Percentiles rank a stretch among this genome's conserved stretches.
phyloP scores from a whole-genome alignment of 441 rosid species.

The Dalechampia spathulata region DNA sequence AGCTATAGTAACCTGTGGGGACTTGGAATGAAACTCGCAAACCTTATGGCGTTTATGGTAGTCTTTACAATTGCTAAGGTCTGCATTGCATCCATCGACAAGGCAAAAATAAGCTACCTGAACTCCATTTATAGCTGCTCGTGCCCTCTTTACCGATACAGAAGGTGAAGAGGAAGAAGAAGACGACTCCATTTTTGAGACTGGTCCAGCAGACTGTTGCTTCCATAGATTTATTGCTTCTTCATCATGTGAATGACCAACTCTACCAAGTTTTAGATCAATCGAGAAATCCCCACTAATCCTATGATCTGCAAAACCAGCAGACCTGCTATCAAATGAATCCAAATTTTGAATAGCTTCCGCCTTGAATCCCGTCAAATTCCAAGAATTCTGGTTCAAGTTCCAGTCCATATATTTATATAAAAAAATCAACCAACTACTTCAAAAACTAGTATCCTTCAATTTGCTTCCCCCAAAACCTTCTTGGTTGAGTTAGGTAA shows the following conservation, averaged over 20 bases:
- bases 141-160: conserved; percentile 48
- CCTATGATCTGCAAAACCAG: conserved; percentile 28
- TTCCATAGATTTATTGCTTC: conserved; percentile 41
- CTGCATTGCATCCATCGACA: conserved; percentile 65
- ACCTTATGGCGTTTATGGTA: conserved; percentile 89
- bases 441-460: too few species aligned
- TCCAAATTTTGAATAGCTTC: conserved; percentile 33
- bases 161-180: conserved; percentile 31
- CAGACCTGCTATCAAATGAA: conserved; percentile 31
- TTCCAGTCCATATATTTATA: conserved; percentile 49
- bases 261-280: conserved; percentile 77
- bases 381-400: conserved; percentile 41
- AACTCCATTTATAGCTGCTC: conserved; percentile 35
- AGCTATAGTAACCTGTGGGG: conserved; percentile 56
- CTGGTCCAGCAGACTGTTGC: conserved; percentile 14
- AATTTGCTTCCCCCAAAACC: conserved; percentile 9
- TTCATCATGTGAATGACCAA: conserved; percentile 25
- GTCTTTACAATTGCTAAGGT: conserved; percentile 67
- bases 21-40: conserved; percentile 79
- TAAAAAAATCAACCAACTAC: not conserved
- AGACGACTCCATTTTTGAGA: conserved; percentile 31
- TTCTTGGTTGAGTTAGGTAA: conserved; percentile 4
- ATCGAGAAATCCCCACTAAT: conserved; percentile 43
- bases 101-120: conserved; percentile 47
- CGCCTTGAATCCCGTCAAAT: conserved; percentile 37